Evolutionary conservation across 2,329 filamentous ascomycete genomes (phyloP).

Genomic region (Hymenoscyphus infarciens): DNA sequence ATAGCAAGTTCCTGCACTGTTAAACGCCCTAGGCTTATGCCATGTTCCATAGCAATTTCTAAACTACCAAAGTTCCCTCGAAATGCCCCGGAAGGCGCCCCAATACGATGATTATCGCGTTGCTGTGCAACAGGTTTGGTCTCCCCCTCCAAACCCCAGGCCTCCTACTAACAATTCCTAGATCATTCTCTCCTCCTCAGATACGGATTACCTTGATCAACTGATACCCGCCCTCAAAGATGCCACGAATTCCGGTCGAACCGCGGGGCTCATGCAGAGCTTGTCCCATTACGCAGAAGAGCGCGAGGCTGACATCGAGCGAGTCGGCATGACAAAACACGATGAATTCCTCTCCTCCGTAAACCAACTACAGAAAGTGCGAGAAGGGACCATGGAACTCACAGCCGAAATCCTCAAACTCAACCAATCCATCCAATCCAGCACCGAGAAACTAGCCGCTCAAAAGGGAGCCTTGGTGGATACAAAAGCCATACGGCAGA

Average conservation of each 20-base stretch:
- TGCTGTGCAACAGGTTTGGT: constrained; percentile 32
- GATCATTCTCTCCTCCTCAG: constrained; percentile 90
- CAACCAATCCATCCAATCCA: constrained; percentile 91
- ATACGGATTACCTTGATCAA: constrained; percentile 92
- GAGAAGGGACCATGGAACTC: constrained; percentile 83
- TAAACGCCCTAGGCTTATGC: neutral
- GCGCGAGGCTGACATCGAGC: constrained; percentile 87
- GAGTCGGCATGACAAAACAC: constrained; percentile 91
- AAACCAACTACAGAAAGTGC: constrained; percentile 86
- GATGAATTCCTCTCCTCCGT: constrained; percentile 95
- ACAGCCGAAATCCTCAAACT: constrained; percentile 88
- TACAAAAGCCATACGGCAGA: constrained; percentile 86
- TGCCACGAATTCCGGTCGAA: constrained; percentile 72
- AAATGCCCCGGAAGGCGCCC: constrained; percentile 24
- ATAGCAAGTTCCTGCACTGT: neutral
- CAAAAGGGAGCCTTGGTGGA: constrained; percentile 95
- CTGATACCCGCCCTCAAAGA: constrained; percentile 92
- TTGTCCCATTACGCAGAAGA: constrained; percentile 79
- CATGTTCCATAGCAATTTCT: neutral
- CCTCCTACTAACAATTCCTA: constrained; percentile 40
- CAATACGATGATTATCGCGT: constrained; percentile 35
- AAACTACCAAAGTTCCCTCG: neutral
- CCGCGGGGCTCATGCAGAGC: constrained; percentile 70
- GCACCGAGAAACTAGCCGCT: constrained; percentile 87
- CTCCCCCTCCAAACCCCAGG: neutral